Conservation (phyloP, 441 rosid species). For the Pelargonium exstipulatum region DNA sequence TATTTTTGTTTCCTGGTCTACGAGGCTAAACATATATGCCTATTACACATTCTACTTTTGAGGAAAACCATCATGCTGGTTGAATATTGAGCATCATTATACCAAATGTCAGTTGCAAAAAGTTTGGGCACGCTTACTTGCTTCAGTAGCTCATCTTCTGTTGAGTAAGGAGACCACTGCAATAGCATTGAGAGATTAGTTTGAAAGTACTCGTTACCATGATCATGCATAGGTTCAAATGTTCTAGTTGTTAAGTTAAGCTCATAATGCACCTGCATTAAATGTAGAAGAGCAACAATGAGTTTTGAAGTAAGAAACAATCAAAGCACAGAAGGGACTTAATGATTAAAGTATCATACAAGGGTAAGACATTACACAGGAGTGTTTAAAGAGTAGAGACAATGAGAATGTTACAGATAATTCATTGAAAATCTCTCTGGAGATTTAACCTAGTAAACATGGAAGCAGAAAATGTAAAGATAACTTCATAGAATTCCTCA, state of each 20-base stretch:
- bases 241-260: conserved; percentile 8
- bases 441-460: no score
- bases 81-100: background rate
- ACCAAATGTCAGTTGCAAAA: background rate
- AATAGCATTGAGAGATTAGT: conserved; percentile 20
- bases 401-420: no score
- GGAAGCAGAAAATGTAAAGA: no score
- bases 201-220: conserved; percentile 14
- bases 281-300: background rate
- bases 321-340: no score
- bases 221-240: conserved; percentile 8
- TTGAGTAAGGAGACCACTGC: conserved; percentile 29
- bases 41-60: no score
- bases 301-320: background rate
- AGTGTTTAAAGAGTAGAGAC: no score
- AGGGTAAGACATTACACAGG: no score
- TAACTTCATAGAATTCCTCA: no score
- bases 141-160: conserved; percentile 24
- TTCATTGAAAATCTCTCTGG: no score
- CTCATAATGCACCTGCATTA: conserved; percentile 18
- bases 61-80: background rate
- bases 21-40: background rate
- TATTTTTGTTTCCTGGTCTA: no score
- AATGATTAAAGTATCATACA: no score
- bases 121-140: conserved; percentile 23